These are phyloP conservation scores for Starmerella apicola DNA, from an alignment of 805 yeast genomes.

Conservation along the genomic window DNA sequence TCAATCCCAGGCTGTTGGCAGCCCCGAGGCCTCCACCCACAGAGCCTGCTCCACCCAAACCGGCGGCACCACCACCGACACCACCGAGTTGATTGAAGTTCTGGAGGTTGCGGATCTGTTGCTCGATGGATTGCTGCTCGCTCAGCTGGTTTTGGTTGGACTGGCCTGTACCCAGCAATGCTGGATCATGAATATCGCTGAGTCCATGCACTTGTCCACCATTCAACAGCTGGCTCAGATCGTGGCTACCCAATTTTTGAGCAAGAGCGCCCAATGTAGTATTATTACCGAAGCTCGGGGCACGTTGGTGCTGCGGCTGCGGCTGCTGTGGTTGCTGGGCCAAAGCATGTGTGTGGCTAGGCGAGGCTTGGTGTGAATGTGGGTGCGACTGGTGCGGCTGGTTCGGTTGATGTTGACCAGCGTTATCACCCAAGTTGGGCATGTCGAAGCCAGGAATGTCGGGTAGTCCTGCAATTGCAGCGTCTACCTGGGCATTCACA, in stretches of 20 bases:
- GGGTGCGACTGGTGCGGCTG: too few relatives aligned
- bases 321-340: too few relatives aligned
- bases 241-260: background rate
- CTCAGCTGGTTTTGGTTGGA: background rate
- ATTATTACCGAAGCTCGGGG: too few relatives aligned
- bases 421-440: background rate
- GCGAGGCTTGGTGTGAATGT: too few relatives aligned
- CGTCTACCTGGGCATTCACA: slow-evolving; percentile 18
- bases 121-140: background rate
- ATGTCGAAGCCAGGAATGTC: slow-evolving; percentile 19
- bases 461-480: slow-evolving; percentile 18
- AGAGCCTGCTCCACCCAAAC: too few relatives aligned
- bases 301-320: too few relatives aligned
- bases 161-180: background rate
- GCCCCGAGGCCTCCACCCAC: too few relatives aligned
- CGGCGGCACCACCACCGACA: too few relatives aligned
- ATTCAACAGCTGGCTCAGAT: background rate
- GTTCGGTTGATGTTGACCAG: too few relatives aligned
- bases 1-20: too few relatives aligned
- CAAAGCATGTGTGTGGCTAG: too few relatives aligned
- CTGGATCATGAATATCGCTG: background rate
- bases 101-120: background rate
- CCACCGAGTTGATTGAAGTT: slow-evolving; percentile 1
- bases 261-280: background rate
- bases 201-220: background rate